Evolutionary conservation across 495 filamentous ascomycete species (phyloP).

Genomic region (Penicillium turbatum): DNA sequence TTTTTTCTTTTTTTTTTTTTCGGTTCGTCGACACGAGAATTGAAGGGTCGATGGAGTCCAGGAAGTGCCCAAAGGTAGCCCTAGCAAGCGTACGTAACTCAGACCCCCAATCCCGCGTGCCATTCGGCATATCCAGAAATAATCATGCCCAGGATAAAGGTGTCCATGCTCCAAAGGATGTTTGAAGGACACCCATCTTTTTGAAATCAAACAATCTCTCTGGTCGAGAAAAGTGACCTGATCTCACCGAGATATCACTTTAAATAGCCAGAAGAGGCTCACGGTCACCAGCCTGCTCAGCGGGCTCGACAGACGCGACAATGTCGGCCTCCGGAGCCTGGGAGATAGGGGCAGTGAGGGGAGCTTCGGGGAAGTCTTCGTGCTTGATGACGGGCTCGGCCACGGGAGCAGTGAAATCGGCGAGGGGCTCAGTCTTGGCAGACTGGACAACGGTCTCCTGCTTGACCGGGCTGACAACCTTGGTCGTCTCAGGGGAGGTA

Average conservation of each 20-base stretch:
- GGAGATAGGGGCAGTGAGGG: constrained; percentile 31
- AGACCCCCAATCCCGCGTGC: not conserved
- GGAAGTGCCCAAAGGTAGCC: constrained; percentile 11
- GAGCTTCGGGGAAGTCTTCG: constrained; percentile 63
- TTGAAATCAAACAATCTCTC: not conserved
- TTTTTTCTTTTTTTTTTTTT: constrained; percentile 19
- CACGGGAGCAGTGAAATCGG: constrained; percentile 23
- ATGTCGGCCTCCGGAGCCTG: constrained; percentile 37
- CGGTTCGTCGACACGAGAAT: constrained; percentile 12
- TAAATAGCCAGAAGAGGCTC: constrained; percentile 39
- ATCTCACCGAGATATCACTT: constrained; percentile 1
- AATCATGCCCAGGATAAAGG: constrained; percentile 2
- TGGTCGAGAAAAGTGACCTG: not conserved
- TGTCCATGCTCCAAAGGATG: not conserved
- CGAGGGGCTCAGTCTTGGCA: constrained; percentile 48
- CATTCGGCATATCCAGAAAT: constrained; percentile 6
- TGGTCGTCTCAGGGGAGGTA: constrained; percentile 44
- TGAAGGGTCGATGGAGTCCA: constrained; percentile 3
- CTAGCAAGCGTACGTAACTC: not conserved
- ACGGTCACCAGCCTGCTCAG: constrained; percentile 20
- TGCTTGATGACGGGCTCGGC: constrained; percentile 24
- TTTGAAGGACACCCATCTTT: not conserved
- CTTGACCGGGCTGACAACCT: constrained; percentile 33
- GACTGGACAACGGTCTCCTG: constrained; percentile 55
- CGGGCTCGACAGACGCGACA: constrained; percentile 16